A percentile compares a stretch with the other conserved stretches of the same genome.
Evolutionary conservation across 2,329 filamentous ascomycete species (phyloP).

Genomic region (Orbilia ellipsospora): DNA sequence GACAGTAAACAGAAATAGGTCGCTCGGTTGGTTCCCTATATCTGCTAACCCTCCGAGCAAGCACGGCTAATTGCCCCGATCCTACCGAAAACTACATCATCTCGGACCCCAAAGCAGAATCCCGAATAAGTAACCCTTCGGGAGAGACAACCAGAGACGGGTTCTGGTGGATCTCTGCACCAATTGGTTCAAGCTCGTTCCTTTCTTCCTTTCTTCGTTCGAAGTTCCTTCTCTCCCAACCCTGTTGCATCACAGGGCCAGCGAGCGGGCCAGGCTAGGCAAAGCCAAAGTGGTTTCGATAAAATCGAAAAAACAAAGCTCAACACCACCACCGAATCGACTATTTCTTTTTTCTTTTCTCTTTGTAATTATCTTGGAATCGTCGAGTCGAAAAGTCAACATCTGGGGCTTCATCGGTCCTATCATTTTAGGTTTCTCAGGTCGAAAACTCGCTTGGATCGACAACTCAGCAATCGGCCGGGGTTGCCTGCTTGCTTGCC

Average conservation of each 20-base stretch:
- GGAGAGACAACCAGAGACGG: conserved; percentile 5
- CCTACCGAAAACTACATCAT: conserved; percentile 45
- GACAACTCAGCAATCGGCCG: background rate
- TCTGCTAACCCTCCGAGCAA: conserved; percentile 39
- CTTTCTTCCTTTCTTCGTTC: background rate
- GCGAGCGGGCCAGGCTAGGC: too few species aligned
- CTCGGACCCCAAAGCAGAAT: conserved; percentile 22
- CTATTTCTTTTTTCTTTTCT: too few species aligned
- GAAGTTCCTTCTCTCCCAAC: too few species aligned
- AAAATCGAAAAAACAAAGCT: too few species aligned
- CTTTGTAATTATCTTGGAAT: too few species aligned
- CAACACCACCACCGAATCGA: too few species aligned
- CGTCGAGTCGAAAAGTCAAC: too few species aligned
- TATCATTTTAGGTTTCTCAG: too few species aligned
- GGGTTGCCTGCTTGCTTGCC: background rate
- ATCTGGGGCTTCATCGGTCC: too few species aligned
- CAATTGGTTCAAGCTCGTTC: background rate
- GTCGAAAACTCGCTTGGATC: background rate
- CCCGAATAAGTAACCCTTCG: background rate
- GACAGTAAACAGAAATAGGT: background rate
- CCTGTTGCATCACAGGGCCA: conserved; percentile 2
- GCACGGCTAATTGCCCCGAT: conserved; percentile 38
- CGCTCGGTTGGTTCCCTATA: conserved; percentile 16
- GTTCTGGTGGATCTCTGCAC: background rate
- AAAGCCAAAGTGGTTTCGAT: too few species aligned